These are phyloP conservation scores for Cladophialophora carrionii DNA, from an alignment of 2,329 filamentous ascomycete species.

Conservation along the genomic window DNA sequence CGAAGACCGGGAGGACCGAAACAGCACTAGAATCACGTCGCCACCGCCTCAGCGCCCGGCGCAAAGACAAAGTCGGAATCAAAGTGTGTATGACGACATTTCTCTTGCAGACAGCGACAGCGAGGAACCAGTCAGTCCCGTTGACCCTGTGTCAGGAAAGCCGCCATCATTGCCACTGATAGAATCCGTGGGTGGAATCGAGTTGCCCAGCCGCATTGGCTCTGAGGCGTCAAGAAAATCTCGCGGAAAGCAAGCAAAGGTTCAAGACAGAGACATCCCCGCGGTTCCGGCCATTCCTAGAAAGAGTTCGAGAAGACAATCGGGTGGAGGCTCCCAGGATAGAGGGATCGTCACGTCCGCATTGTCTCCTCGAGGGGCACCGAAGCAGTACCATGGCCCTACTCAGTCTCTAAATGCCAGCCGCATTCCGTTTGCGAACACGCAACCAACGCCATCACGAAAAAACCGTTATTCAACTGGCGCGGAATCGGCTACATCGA, in stretches of 20 bases:
- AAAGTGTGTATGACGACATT: slow-evolving; percentile 24
- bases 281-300: slow-evolving; percentile 61
- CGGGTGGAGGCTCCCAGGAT: slow-evolving; percentile 39
- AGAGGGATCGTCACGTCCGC: slow-evolving; percentile 28
- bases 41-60: slow-evolving; percentile 14
- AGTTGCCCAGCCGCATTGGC: slow-evolving; percentile 65
- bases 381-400: slow-evolving; percentile 17
- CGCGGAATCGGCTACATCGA: slow-evolving; percentile 45
- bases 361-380: slow-evolving; percentile 24
- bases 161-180: slow-evolving; percentile 65
- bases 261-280: slow-evolving; percentile 44
- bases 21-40: slow-evolving; percentile 17
- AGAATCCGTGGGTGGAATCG: slow-evolving; percentile 62
- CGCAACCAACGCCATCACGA: slow-evolving; percentile 20
- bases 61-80: slow-evolving; percentile 12
- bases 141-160: slow-evolving; percentile 47
- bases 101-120: slow-evolving; percentile 25
- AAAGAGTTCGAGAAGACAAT: slow-evolving; percentile 71
- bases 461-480: slow-evolving; percentile 34
- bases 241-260: slow-evolving; percentile 21
- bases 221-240: slow-evolving; percentile 52
- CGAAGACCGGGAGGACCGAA: slow-evolving; percentile 25
- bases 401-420: slow-evolving; percentile 39
- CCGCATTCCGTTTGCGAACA: slow-evolving; percentile 48
- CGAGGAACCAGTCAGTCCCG: slow-evolving; percentile 36